Evolutionary conservation across 345 rosid species (phyloP), one percentile per base, ranked within the genome.

Genomic region (Citropsis articulata): DNA sequence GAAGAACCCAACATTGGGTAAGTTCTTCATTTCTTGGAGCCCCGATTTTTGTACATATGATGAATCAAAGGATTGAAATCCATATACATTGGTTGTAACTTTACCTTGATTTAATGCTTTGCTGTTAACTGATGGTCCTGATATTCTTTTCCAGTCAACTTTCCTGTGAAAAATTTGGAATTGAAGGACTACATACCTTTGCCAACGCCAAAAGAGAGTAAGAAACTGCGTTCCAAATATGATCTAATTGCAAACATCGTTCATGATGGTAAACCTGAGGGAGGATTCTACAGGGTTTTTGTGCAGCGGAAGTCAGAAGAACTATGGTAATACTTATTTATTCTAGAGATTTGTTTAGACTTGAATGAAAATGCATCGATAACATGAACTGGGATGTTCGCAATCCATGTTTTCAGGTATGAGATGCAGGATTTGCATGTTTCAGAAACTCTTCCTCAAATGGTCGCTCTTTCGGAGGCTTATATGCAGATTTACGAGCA

Each of bases 351-450:
- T 21, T 66, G 13, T 59, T 9, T 50, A 10, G 31, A 42, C 55
- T 62, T 56, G 36, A 67, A 73, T 71, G 12, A 50, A 63, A 63
- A 25, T 57, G 76, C 40, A 55, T 8, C 33, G 42, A 6, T 57
- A 31, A 24, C 35, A 50, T 35, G 24, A 22, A 63, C 48, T 48
- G 13, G 71, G 33, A 36, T 21, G 33, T 56, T 31, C 48, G 65
- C 53, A 36, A 36, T 68, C 65, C 59, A n/a, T 16, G 62, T 45
- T 81, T 83, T 61, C 89, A 97, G 98, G 98, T 96, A 94, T 64
- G 98, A 94, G 88, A 96, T 96, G 95, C 99, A 97, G 85, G 98
- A 97, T 90, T 79, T 97, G 67, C 98, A 91, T 69, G 98, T 97
- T 71, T 94, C 97, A 0, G 99, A 97, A 81, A 93, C 98, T 10